phyloP scores from a whole-genome alignment of 805 yeast species.

The Metschnikowia henanensis region DNA sequence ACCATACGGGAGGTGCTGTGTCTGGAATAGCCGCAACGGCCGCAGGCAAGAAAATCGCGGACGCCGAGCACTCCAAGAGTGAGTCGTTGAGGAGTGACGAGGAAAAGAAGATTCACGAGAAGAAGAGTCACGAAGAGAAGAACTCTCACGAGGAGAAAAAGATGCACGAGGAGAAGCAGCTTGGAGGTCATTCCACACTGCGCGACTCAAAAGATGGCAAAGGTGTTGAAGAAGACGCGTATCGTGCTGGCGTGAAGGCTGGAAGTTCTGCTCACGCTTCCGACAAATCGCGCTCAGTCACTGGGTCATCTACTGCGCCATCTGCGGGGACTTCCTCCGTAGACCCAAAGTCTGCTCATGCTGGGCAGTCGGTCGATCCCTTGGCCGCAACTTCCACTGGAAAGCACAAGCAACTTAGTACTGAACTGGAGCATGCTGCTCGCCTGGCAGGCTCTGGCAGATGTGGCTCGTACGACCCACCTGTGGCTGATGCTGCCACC shows the following conservation, averaged over 20 bases:
- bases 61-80: background rate
- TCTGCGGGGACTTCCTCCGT: too few species aligned
- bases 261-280: background rate
- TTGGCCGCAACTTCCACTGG: background rate
- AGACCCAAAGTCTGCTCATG: background rate
- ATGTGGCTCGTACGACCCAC: background rate
- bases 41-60: conserved; percentile 2
- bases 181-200: too few species aligned
- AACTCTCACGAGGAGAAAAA: too few species aligned
- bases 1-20: conserved; percentile 5
- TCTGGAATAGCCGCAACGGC: conserved; percentile 11
- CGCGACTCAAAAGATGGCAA: background rate
- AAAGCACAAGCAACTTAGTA: background rate
- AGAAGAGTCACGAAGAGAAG: too few species aligned
- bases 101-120: too few species aligned
- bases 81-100: background rate
- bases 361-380: background rate
- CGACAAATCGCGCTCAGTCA: background rate
- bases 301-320: too few species aligned
- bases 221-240: background rate
- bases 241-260: background rate
- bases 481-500: conserved; percentile 2
- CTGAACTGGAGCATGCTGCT: background rate
- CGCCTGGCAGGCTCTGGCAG: background rate
- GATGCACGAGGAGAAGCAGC: too few species aligned